Conservation (phyloP, 2,329 filamentous ascomycete species). For the Phaeosphaeriaceae sp. region DNA sequence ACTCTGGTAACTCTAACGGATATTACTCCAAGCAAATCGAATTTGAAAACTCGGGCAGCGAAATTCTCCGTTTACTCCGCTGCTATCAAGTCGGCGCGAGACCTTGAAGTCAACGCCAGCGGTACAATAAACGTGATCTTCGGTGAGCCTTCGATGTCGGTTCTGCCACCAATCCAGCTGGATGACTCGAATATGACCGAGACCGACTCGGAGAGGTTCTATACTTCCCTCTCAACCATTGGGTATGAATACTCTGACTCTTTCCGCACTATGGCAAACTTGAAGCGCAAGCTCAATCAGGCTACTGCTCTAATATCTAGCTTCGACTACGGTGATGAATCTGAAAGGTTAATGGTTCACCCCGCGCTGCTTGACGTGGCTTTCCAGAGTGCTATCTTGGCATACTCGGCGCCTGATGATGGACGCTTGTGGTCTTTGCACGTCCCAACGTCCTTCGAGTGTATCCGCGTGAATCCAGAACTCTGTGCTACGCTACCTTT, state of each 20-base stretch:
- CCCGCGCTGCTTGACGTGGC: constrained; percentile 38
- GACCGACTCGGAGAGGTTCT: background rate
- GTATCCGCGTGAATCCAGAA: background rate
- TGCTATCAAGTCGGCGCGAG: no score
- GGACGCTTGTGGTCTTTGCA: background rate
- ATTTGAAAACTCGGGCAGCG: no score
- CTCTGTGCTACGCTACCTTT: background rate
- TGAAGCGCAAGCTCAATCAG: background rate
- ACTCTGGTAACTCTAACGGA: background rate
- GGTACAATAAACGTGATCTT: background rate
- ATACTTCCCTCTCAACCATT: background rate
- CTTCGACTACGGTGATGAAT: background rate
- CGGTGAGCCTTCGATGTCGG: no score
- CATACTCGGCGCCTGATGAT: constrained; percentile 23
- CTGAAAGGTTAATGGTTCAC: constrained; percentile 15
- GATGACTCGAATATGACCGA: no score
- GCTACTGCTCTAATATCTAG: background rate
- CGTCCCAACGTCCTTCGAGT: background rate
- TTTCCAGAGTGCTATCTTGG: constrained; percentile 34
- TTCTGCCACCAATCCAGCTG: no score
- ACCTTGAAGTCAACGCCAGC: no score
- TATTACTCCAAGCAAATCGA: no score
- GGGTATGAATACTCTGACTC: background rate
- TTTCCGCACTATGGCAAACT: background rate
- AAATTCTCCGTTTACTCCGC: no score